These are phyloP conservation scores for Alternaria atra DNA, from an alignment of 2,329 filamentous ascomycete genomes.

Conservation along the genomic window DNA sequence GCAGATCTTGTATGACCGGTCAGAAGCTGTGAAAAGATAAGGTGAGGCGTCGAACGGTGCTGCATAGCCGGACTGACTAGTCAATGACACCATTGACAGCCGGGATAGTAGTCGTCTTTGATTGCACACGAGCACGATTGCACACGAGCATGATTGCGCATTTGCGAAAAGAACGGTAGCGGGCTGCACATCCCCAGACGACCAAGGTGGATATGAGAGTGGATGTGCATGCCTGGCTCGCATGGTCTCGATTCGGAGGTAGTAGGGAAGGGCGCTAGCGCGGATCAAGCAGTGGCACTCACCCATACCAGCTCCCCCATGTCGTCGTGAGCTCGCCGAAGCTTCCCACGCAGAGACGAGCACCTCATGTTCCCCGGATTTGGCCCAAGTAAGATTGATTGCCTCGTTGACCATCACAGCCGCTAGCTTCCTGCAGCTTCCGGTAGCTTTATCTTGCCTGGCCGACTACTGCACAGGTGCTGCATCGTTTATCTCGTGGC, in stretches of 20 bases:
- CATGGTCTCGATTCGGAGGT: not conserved
- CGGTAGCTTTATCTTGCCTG: constrained; percentile 17
- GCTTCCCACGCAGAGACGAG: constrained; percentile 2
- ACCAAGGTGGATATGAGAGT: not conserved
- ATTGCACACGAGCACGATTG: not conserved
- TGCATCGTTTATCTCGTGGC: constrained; percentile 21
- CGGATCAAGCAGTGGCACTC: not conserved
- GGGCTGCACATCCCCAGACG: not conserved
- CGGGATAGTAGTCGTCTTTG: not conserved
- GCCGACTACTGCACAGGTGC: constrained; percentile 10
- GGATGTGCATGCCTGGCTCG: constrained; percentile 11
- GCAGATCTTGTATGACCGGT: constrained; percentile 38
- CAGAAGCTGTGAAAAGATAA: constrained; percentile 16
- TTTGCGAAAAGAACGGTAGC: not conserved
- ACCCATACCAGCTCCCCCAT: not conserved
- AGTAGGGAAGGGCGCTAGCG: not conserved
- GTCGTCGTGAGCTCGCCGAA: constrained; percentile 1
- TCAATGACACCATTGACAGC: constrained; percentile 26
- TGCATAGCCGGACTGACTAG: constrained; percentile 18
- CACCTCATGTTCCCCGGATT: constrained; percentile 35
- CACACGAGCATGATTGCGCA: not conserved
- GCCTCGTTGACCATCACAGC: constrained; percentile 20
- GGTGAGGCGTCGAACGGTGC: constrained; percentile 22
- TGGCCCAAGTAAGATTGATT: constrained; percentile 22
- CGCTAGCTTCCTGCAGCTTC: constrained; percentile 24